Percentiles rank a stretch among this genome's conserved stretches.
Evolutionary conservation across 805 yeast genomes (phyloP).

Genomic region (Starmera dryadoides): DNA sequence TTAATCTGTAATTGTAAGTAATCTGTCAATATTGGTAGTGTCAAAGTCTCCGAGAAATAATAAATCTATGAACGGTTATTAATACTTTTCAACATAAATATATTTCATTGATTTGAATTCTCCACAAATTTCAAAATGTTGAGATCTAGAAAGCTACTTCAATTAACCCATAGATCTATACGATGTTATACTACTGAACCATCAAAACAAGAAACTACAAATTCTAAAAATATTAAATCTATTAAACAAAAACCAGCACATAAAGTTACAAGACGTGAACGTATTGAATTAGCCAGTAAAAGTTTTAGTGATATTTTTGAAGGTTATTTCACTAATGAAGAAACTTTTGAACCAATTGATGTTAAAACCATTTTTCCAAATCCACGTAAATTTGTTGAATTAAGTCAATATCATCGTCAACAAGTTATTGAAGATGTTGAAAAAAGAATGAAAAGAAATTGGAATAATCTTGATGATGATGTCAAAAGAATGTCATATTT

Average conservation of each 20-base stretch:
- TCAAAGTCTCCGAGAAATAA: too few relatives aligned
- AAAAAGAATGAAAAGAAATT: conserved; percentile 40
- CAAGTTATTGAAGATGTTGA: conserved; percentile 47
- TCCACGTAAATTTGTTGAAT: conserved; percentile 26
- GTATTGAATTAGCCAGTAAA: conserved; percentile 17
- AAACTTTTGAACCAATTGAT: conserved; percentile 41
- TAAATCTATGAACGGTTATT: too few relatives aligned
- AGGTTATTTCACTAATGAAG: conserved; percentile 24
- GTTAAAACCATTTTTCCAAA: conserved; percentile 32
- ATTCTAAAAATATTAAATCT: too few relatives aligned
- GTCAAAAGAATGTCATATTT: conserved; percentile 53
- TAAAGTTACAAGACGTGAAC: conserved; percentile 6
- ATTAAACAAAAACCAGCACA: background rate
- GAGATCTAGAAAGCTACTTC: background rate
- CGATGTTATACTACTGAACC: background rate
- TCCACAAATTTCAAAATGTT: background rate
- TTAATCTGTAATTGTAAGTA: too few relatives aligned
- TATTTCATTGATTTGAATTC: too few relatives aligned
- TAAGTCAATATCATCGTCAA: conserved; percentile 43
- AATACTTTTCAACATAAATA: too few relatives aligned
- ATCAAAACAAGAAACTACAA: background rate
- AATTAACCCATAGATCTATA: background rate
- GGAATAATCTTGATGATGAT: conserved; percentile 43
- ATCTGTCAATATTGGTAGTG: too few relatives aligned
- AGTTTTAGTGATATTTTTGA: conserved; percentile 23